Conservation (phyloP, 2,329 filamentous ascomycete genomes). For the Alternaria infectoria region DNA sequence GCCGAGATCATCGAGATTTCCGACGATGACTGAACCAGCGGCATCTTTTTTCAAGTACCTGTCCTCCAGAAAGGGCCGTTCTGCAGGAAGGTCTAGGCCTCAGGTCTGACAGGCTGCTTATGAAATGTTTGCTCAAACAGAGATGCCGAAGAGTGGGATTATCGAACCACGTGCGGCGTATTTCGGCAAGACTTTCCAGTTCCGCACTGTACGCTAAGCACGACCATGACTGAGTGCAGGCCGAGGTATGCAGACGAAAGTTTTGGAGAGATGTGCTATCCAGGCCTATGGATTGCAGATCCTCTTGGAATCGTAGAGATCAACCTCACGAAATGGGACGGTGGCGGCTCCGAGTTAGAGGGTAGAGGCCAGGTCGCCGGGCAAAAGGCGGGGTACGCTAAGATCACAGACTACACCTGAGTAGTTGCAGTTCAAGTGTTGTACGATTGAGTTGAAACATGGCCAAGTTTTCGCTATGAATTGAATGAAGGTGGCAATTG, state of each 20-base stretch:
- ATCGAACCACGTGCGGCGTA: slow-evolving; percentile 8
- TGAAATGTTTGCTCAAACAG: not conserved
- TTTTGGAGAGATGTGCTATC: not conserved
- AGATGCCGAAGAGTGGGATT: slow-evolving; percentile 3
- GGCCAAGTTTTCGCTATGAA: not conserved
- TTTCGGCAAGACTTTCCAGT: slow-evolving; percentile 5
- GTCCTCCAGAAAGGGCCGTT: not conserved
- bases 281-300: not conserved
- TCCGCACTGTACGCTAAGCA: not conserved
- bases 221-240: not conserved
- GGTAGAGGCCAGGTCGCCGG: not conserved
- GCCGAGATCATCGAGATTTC: slow-evolving; percentile 39
- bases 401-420: not conserved
- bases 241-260: not conserved
- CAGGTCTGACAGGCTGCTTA: not conserved
- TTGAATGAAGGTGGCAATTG: not conserved
- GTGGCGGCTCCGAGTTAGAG: not conserved
- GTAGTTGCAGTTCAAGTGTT: not conserved
- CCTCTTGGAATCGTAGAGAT: not conserved
- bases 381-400: slow-evolving; percentile 7
- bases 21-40: slow-evolving; percentile 22
- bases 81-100: slow-evolving; percentile 1
- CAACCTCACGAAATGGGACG: not conserved
- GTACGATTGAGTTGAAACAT: not conserved
- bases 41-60: not conserved